Evolutionary conservation across 768 basidiomycete genomes (phyloP), one percentile per base, ranked within the genome.

Genomic region (Trametopsis cervina): DNA sequence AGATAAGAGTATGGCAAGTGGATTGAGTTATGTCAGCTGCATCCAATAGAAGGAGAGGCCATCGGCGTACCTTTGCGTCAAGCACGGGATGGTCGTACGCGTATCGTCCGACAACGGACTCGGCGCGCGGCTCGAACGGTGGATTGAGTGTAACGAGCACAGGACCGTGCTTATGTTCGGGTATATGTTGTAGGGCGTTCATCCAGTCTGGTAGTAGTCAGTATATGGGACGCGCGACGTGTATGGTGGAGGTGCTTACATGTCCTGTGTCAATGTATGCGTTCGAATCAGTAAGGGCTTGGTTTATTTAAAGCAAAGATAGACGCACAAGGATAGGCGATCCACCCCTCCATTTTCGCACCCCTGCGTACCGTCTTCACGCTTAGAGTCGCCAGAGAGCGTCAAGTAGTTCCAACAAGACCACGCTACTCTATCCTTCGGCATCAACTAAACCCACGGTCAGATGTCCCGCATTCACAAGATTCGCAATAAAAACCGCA

Each of bases 361-460:
- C n/a, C n/a, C n/a, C n/a, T n/a, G n/a, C n/a, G n/a, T n/a, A n/a
- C 72, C 4, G 66, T 56, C 5, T 46, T 49, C 12, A 29, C 17
- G 50, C 71, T 66, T 17, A 64, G 46, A 15, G 62, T n/a, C n/a
- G n/a, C n/a, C 58, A 15, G 75, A 78, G 27, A 63, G 68, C 1
- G 83, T 80, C n/a, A 87, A 62, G 59, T 85, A 88, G 60, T 88
- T 89, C 85, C 85, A 89, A 54, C 82, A 82, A 0, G 83, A 81
- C 81, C 85, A 89, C 0, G 83, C 83, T 10, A 66, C 53, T 17
- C 74, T 66, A 41, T 68, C 67, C 47, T 67, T 68, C 0, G 85
- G 88, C 84, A 89, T 87, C 12, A 89, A 60, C 83, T 86, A 46
- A 23, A 20, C 50, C 41, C 6, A 11, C 9, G 23, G 41, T 42